Evolutionary conservation across 106 monocot species (phyloP), one percentile per base, ranked within the genome.

Genomic region (Amphibolis antarctica): DNA sequence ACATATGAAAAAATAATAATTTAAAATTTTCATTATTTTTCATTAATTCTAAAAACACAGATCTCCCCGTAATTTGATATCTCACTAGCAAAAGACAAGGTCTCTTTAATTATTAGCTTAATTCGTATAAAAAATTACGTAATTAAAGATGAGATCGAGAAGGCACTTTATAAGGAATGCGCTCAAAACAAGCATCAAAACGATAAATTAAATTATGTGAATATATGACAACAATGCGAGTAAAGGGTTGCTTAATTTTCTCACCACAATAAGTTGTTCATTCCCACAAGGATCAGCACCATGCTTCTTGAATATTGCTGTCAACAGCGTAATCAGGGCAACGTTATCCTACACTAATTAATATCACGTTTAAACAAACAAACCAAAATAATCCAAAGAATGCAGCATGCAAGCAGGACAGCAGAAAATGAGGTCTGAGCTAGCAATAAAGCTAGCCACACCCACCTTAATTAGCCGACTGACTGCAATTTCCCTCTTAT

Each of bases 201-300:
- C n/a, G n/a, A n/a, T n/a, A n/a, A n/a, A n/a, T n/a, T n/a, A n/a
- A n/a, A n/a, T n/a, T n/a, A n/a, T n/a, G n/a, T n/a, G n/a, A n/a
- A n/a, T n/a, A n/a, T n/a, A 46, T 46, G 45, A 46, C 45, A 46
- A 46, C 45, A 9, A 46, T 13, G 13, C 10, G 5, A 46, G 13
- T 46, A 46, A 46, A 46, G 13, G 45, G 13, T 46, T 9, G 45
- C 45, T 55, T 55, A n/a, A n/a, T 55, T 24, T 36, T 42, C 86
- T 67, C 55, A 98, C 96, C 86, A 98, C 96, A 80, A 98, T 75
- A 62, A 98, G 90, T 67, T 90, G 96, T 53, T 86, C 76, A 68
- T 90, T 98, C 19, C 96, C 90, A 74, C 78, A 73, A 75, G 59
- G 78, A 70, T 98, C 96, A 72, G 69, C 30, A 24, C 70, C 83